Base-by-base conservation (phyloP, 495 filamentous ascomycete species). In the Rusavskia elegans region DNA sequence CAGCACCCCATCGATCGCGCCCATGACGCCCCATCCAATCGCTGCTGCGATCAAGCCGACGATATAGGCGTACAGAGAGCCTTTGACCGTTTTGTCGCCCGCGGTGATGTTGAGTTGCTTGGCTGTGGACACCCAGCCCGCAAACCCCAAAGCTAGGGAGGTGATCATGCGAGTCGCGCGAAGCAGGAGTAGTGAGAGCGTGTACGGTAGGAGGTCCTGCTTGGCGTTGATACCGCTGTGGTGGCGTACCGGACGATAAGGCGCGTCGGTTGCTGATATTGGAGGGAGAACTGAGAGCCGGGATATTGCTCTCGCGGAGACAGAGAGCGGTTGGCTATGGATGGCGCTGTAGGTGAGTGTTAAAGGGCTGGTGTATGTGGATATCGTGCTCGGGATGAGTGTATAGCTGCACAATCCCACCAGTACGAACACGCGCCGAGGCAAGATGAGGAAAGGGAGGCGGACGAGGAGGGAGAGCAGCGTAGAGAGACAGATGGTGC, bases 51-150 rank as follows among this genome's bases (percentile, higher is more conserved):
- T 80, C 51, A 98, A 60, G 4, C 90, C 92, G 5, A 98, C 86
- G 40, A 98, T 77, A 63, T 98, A 98, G 19, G 88, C 92, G 64
- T 98, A 98, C 39, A 89, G 71, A 59, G 88, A 95, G n/a, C 92
- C 92, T 45, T 71, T 78, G 41, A 82, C 65, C 0, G 75, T 69
- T 35, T 64, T 38, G 27, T 73, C 77, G 38, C 73, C 68, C 19
- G 66, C 55, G 29, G 39, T 64, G 17, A 84, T 68, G 23, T 66
- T 66, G 13, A 93, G 67, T 63, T 81, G 79, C 45, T 83, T 78
- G 17, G 92, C 87, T 30, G 88, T 90, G 50, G 83, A 83, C n/a
- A 97, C 87, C 92, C 92, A 98, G 25, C 86, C 92, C n/a, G 85
- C 90, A 61, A 95, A 90, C 1, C 92, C 93, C 27, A 98, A 73